Evolutionary conservation across 768 basidiomycete species (phyloP).

Genomic region (Suillus lakei): DNA sequence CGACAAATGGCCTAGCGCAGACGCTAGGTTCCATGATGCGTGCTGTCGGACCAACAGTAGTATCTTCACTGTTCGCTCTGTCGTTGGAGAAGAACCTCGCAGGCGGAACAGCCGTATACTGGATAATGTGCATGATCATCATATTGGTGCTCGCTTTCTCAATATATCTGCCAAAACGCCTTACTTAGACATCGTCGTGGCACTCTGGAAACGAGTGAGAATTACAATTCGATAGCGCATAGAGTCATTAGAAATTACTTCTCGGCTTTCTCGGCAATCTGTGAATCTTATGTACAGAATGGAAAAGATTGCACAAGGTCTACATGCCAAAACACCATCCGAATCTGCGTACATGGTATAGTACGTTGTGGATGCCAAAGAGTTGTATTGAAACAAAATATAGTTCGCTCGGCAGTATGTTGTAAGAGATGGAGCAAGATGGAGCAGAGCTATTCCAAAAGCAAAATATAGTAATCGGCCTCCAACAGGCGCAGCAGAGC

Average conservation of each 20-base stretch:
- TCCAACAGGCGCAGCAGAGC: no score
- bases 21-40: conserved; percentile 26
- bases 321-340: no score
- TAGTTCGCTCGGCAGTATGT: no score
- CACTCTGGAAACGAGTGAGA: neutral
- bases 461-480: no score
- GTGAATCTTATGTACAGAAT: neutral
- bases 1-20: conserved; percentile 36
- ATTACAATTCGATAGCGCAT: neutral
- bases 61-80: conserved; percentile 30
- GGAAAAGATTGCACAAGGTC: neutral
- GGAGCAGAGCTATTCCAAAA: no score
- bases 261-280: neutral
- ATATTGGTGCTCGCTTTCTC: neutral
- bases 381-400: no score
- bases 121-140: conserved; percentile 20
- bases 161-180: conserved; percentile 2
- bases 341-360: no score
- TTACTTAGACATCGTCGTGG: neutral
- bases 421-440: no score
- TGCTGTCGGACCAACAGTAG: conserved; percentile 25
- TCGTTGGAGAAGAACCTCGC: conserved; percentile 31
- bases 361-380: no score
- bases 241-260: neutral
- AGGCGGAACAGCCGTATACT: conserved; percentile 39